phyloP scores from a whole-genome alignment of 2,329 filamentous ascomycete genomes.

The Zasmidium citrigriseum region DNA sequence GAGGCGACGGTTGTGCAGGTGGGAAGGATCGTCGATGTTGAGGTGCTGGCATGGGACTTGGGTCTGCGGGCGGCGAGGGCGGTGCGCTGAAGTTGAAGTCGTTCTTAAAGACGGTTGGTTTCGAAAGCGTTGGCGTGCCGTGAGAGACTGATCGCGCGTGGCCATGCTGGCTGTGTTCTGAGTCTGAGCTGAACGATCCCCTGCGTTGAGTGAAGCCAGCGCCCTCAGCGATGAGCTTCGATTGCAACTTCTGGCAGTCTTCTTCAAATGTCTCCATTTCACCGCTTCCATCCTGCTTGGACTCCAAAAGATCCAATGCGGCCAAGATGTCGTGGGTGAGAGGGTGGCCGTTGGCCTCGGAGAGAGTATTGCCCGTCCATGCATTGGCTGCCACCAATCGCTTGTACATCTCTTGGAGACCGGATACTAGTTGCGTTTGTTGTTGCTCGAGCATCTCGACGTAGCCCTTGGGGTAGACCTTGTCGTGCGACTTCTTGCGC shows the following conservation, averaged over 20 bases:
- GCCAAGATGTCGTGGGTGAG: constrained; percentile 66
- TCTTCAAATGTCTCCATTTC: constrained; percentile 60
- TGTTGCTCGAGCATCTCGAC: constrained; percentile 69
- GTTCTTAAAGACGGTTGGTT: constrained; percentile 23
- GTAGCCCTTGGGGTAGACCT: constrained; percentile 68
- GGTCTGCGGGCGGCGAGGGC: constrained; percentile 27
- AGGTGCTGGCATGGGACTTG: constrained; percentile 24
- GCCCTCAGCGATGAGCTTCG: constrained; percentile 55
- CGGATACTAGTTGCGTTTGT: constrained; percentile 62
- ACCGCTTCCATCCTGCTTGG: constrained; percentile 46
- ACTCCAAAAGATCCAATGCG: constrained; percentile 58
- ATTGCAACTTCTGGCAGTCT: constrained; percentile 56
- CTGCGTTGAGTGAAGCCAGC: constrained; percentile 52
- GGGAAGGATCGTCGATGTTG: constrained; percentile 15
- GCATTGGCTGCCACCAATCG: constrained; percentile 53
- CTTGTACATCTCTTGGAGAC: constrained; percentile 62
- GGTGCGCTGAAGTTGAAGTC: constrained; percentile 30
- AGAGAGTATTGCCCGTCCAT: constrained; percentile 58
- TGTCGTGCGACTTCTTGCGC: constrained; percentile 66
- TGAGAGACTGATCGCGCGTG: constrained; percentile 33
- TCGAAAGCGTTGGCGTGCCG: constrained; percentile 38
- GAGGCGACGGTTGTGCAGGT: constrained; percentile 24
- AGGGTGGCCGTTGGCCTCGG: constrained; percentile 57
- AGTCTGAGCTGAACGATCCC: constrained; percentile 59
- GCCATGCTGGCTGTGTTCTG: constrained; percentile 52